Evolutionary conservation across 2,329 filamentous ascomycete species (phyloP).

Genomic region (Incumbomyces delicatus): DNA sequence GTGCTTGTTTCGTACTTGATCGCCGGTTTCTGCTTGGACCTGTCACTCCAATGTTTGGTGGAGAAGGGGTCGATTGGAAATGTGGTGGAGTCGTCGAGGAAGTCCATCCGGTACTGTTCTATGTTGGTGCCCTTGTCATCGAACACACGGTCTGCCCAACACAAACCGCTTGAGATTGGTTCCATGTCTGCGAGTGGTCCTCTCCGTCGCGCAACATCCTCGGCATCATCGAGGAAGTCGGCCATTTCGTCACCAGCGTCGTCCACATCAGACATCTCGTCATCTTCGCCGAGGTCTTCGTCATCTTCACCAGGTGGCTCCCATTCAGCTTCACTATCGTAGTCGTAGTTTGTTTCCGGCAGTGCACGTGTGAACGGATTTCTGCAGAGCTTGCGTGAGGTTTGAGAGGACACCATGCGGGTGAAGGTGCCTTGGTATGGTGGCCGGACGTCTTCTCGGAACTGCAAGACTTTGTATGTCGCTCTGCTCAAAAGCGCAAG

Average conservation of each 20-base stretch:
- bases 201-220: conserved; percentile 56
- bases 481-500: conserved; percentile 22
- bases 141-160: conserved; percentile 57
- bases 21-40: conserved; percentile 15
- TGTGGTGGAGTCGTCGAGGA: conserved; percentile 20
- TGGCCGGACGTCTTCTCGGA: conserved; percentile 53
- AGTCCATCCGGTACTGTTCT: conserved; percentile 60
- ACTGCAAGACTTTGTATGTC: conserved; percentile 49
- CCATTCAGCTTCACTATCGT: conserved; percentile 58
- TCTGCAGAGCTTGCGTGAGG: conserved; percentile 39
- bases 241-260: conserved; percentile 78
- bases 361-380: conserved; percentile 45
- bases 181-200: conserved; percentile 58
- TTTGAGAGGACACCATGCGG: conserved; percentile 31
- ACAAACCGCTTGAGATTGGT: conserved; percentile 69
- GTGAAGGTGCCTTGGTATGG: conserved; percentile 56
- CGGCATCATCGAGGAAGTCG: conserved; percentile 79
- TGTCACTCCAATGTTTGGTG: conserved; percentile 59
- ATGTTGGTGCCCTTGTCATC: conserved; percentile 41
- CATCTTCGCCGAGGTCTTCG: conserved; percentile 57
- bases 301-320: conserved; percentile 62
- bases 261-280: conserved; percentile 51
- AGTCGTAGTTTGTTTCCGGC: conserved; percentile 52
- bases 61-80: conserved; percentile 74
- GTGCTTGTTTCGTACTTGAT: conserved; percentile 12